Base-by-base conservation (phyloP, 2,329 filamentous ascomycete genomes). In the Colletotrichum australisinense region DNA sequence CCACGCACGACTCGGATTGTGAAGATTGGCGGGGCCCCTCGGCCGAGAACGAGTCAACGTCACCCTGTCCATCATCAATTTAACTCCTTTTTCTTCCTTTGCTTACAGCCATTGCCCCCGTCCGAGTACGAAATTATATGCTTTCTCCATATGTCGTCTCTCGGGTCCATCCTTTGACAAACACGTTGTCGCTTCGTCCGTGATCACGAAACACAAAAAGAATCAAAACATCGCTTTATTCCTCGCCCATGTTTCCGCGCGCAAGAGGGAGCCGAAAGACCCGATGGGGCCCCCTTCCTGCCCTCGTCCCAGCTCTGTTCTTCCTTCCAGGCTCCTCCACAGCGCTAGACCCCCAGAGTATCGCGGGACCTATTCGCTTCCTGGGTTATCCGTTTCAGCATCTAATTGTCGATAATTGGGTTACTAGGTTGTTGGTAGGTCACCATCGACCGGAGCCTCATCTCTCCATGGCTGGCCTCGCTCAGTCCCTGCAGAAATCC, bases 1-100 rank as follows among this genome's bases (percentile, higher is more conserved):
- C n/a, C 56, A 52, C 22, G 46, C 68, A 71, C 68, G 68, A 71
- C 68, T 71, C 68, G 63, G 46, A 14, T 49, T 49, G 19, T 49
- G 42, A 49, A 49, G 42, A 49, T 19, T 19, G 28, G 30, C 14
- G 42, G 53, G 12, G 7, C 11, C n/a, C 24, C 28, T 52, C 32
- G 58, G 66, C 57, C 46, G 49, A 56, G 5, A 35, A 55, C 66
- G 57, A 63, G 57, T 63, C 66, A 63, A 63, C 57, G 5, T 22
- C 42, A 49, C 59, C 59, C 5, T 62, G 59, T 24, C 7, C 62
- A 16, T 46, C 22, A 14, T 24, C 35, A 9, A 11, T 46, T 60
- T 5, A 9, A 46, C 55, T 30, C 55, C 53, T 32, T 57, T 49
- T 38, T 32, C 35, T 35, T 42, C 42, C 42, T 7, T n/a, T n/a